Percentiles rank a stretch among this genome's conserved stretches.
phyloP scores from a whole-genome alignment of 169 alveolate genomes.

The Eimeria sp. region DNA sequence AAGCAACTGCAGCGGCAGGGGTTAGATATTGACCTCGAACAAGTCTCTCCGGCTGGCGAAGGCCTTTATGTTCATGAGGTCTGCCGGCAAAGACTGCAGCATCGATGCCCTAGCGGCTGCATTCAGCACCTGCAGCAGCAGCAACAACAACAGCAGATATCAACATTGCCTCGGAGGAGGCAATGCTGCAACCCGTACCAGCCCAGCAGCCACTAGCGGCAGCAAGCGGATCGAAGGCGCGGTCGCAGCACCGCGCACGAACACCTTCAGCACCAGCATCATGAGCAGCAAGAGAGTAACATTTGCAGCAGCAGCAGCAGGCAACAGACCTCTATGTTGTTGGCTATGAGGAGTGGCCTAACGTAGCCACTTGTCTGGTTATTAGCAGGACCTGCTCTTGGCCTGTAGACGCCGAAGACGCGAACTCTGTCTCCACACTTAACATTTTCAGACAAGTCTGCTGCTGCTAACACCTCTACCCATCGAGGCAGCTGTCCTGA shows the following conservation, averaged over 20 bases:
- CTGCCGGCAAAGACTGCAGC: constrained; percentile 68
- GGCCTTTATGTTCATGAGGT: constrained; percentile 20
- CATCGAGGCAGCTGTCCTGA: too few species aligned
- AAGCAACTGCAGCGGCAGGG: not conserved
- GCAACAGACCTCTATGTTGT: constrained; percentile 89
- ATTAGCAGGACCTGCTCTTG: constrained; percentile 91
- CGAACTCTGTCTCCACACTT: constrained; percentile 91
- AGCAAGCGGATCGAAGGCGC: not conserved
- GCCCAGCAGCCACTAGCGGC: not conserved
- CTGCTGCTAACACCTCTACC: too few species aligned
- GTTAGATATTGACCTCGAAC: constrained; percentile 80
- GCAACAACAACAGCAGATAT: not conserved
- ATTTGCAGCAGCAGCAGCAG: constrained; percentile 34
- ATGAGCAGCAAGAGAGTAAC: constrained; percentile 30
- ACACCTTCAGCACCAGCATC: constrained; percentile 10
- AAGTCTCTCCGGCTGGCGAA: constrained; percentile 82
- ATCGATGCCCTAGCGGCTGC: constrained; percentile 73
- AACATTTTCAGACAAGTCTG: too few species aligned
- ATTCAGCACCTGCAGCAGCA: constrained; percentile 61
- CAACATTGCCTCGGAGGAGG: too few species aligned
- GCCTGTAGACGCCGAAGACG: constrained; percentile 97
- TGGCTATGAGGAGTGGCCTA: constrained; percentile 96
- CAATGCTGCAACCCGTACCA: not conserved
- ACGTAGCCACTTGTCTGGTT: constrained; percentile 93
- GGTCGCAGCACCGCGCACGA: not conserved